phyloP scores from a whole-genome alignment of 108 stramenopile genomes.

The Cyclostephanos tholiformis region DNA sequence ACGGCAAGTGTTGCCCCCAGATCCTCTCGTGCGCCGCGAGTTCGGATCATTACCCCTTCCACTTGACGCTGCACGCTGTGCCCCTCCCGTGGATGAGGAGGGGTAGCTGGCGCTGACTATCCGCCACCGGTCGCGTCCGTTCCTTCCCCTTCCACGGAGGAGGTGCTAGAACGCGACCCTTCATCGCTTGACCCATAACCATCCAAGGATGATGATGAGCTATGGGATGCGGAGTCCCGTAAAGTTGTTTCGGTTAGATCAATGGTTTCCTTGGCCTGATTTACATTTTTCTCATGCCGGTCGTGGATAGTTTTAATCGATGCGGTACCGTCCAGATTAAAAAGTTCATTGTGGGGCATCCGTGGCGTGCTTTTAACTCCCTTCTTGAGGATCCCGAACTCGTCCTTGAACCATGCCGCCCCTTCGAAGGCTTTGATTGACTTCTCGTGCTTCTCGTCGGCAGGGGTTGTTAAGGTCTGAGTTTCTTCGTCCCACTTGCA shows the following conservation, averaged over 20 bases:
- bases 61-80: not conserved
- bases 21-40: not conserved
- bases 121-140: not conserved
- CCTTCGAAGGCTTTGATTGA: not conserved
- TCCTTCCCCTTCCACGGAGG: not conserved
- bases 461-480: not conserved
- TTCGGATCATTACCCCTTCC: not conserved
- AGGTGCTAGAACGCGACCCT: too few relatives aligned
- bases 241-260: too few relatives aligned
- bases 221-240: too few relatives aligned
- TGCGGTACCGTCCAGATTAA: not conserved
- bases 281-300: not conserved
- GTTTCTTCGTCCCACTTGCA: not conserved
- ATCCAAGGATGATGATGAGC: too few relatives aligned
- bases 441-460: not conserved
- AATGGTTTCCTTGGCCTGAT: not conserved
- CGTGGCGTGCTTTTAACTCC: not conserved
- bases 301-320: not conserved
- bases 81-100: not conserved
- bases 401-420: slow-evolving; percentile 4
- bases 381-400: not conserved
- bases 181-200: too few relatives aligned
- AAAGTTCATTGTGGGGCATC: not conserved
- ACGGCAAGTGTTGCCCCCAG: not conserved
- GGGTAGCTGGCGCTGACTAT: slow-evolving; percentile 12